A percentile compares a stretch with the other conserved stretches of the same genome.
These are phyloP conservation scores for Lactarius sp. DNA, from an alignment of 768 basidiomycete species.

Conservation along the genomic window DNA sequence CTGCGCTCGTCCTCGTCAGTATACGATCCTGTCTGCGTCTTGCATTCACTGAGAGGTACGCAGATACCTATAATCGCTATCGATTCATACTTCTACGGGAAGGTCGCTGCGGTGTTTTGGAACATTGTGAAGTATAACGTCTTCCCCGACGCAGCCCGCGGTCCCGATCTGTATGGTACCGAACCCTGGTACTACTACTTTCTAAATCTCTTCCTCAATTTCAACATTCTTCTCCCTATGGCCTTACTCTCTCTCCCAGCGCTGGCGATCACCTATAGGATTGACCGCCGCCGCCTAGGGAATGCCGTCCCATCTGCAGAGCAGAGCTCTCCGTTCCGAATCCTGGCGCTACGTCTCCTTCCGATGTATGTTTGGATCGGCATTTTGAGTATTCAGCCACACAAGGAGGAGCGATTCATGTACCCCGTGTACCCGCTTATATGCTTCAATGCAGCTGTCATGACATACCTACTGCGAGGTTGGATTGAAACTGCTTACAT, in stretches of 20 bases:
- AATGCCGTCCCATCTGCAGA: constrained; percentile 43
- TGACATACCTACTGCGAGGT: constrained; percentile 77
- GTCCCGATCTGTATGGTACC: constrained; percentile 92
- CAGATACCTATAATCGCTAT: constrained; percentile 81
- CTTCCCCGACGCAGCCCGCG: constrained; percentile 70
- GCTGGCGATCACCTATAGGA: constrained; percentile 62
- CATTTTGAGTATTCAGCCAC: constrained; percentile 75
- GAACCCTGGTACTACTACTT: constrained; percentile 85
- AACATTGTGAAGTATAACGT: constrained; percentile 94
- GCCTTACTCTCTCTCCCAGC: constrained; percentile 79
- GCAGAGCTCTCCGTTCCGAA: constrained; percentile 73
- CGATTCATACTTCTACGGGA: constrained; percentile 86
- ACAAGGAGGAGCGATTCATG: constrained; percentile 99
- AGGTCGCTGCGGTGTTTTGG: constrained; percentile 75
- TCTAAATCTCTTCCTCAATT: constrained; percentile 86
- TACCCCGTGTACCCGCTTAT: constrained; percentile 89
- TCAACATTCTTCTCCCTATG: constrained; percentile 81
- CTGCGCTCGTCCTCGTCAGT: constrained; percentile 61
- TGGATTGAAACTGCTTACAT: constrained; percentile 80
- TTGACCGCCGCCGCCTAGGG: constrained; percentile 77
- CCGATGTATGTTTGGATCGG: constrained; percentile 89
- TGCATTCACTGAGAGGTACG: constrained; percentile 9
- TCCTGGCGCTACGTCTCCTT: constrained; percentile 71
- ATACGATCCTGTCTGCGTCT: background rate
- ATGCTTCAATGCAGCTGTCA: constrained; percentile 92